These are phyloP conservation scores for Candida gorgasii DNA, from an alignment of 805 yeast species.

Conservation along the genomic window DNA sequence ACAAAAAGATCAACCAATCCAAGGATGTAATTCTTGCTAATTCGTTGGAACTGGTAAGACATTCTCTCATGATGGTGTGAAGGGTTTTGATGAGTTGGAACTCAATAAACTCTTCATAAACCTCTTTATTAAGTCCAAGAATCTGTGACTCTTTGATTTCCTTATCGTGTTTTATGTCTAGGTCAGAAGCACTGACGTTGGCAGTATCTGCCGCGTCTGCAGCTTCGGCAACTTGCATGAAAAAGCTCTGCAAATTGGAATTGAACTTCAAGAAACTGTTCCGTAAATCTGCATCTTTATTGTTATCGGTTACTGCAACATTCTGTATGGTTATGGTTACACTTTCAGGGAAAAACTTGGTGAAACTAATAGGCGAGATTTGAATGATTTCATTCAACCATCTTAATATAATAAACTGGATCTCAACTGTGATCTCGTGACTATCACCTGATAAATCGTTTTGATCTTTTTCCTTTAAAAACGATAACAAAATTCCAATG, in stretches of 20 bases:
- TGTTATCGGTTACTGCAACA: constrained; percentile 35
- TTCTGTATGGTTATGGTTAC: constrained; percentile 61
- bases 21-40: constrained; percentile 79
- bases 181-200: too few species aligned
- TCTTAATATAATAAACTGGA: constrained; percentile 73
- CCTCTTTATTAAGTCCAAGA: constrained; percentile 42
- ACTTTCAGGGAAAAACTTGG: constrained; percentile 72
- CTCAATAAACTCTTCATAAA: constrained; percentile 42
- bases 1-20: constrained; percentile 87
- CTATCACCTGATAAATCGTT: constrained; percentile 34
- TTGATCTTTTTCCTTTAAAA: constrained; percentile 49
- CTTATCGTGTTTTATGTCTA: too few species aligned
- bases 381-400: constrained; percentile 80
- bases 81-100: constrained; percentile 52
- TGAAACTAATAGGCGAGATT: constrained; percentile 73
- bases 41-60: constrained; percentile 52
- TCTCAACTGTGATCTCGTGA: constrained; percentile 50
- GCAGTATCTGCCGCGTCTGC: too few species aligned
- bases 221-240: constrained; percentile 28
- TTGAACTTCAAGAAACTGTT: constrained; percentile 38
- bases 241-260: constrained; percentile 31
- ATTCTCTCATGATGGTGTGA: constrained; percentile 68
- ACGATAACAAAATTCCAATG: constrained; percentile 77
- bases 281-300: constrained; percentile 38
- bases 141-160: constrained; percentile 28